A percentile compares a stretch with the other conserved stretches of the same genome.
These are phyloP conservation scores for Backusella tuberculispora DNA, from an alignment of 192 early-diverging fungal species.

Conservation along the genomic window DNA sequence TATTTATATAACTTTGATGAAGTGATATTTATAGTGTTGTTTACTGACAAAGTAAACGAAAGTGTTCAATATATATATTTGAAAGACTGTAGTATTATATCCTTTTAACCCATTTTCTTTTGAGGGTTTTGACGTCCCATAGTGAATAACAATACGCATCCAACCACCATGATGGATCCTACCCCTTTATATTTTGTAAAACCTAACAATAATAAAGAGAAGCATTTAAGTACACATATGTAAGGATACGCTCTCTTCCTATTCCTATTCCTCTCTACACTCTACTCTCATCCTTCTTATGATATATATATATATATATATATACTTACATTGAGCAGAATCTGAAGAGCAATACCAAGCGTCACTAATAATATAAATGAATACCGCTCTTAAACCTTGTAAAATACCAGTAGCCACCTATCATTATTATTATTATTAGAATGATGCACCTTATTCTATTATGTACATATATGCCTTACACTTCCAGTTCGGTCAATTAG, in stretches of 20 bases:
- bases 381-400: conserved; percentile 56
- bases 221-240: neutral
- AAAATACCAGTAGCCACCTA: conserved; percentile 59
- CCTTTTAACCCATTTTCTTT: conserved; percentile 13
- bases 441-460: neutral
- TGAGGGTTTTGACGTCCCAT: conserved; percentile 31
- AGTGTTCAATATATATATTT: no score
- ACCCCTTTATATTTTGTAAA: conserved; percentile 61
- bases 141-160: conserved; percentile 58
- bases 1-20: no score
- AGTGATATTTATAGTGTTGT: no score
- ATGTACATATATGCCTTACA: conserved; percentile 27
- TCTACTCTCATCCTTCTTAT: neutral
- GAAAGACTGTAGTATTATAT: no score
- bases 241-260: neutral
- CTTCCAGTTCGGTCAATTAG: conserved; percentile 56
- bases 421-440: neutral
- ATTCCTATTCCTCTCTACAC: neutral
- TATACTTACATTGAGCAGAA: conserved; percentile 51
- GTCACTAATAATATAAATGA: conserved; percentile 63
- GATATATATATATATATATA: no score
- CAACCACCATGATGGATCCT: conserved; percentile 54
- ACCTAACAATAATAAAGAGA: conserved; percentile 21
- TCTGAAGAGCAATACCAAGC: conserved; percentile 57
- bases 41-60: no score